Conservation (phyloP, 1,139 yeast species). For the Yamadazyma buinensis region DNA sequence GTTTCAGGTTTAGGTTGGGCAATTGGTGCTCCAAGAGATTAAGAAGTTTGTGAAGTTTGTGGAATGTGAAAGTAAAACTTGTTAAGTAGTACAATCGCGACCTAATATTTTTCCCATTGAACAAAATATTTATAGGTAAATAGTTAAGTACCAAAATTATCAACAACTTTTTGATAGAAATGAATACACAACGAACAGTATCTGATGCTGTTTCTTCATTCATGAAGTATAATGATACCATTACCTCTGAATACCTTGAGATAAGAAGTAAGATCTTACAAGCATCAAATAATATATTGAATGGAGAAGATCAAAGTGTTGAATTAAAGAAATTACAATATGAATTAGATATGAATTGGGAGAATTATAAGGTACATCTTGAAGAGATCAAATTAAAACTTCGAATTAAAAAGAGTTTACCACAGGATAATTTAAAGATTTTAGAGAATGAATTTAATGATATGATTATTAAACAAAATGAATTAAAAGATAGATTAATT, state of each 20-base stretch:
- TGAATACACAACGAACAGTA: slow-evolving; percentile 27
- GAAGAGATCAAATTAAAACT: slow-evolving; percentile 19
- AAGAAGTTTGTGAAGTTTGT: too few relatives aligned
- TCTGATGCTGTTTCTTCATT: slow-evolving; percentile 30
- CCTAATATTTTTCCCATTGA: too few relatives aligned
- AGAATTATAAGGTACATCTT: slow-evolving; percentile 25
- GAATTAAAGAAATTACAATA: slow-evolving; percentile 16
- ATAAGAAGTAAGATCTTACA: slow-evolving; percentile 32
- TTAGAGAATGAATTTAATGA: slow-evolving; percentile 20
- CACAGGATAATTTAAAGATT: slow-evolving; percentile 18
- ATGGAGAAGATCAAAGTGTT: not conserved
- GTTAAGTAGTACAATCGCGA: too few relatives aligned
- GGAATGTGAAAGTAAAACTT: too few relatives aligned
- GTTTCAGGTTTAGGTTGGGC: slow-evolving; percentile 68
- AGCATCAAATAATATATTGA: slow-evolving; percentile 7
- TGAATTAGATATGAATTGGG: slow-evolving; percentile 27
- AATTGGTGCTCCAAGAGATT: slow-evolving; percentile 42
- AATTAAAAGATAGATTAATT: slow-evolving; percentile 20
- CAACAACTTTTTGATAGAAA: too few relatives aligned
- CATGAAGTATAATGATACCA: slow-evolving; percentile 33
- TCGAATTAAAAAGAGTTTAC: slow-evolving; percentile 14
- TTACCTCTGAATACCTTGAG: slow-evolving; percentile 28
- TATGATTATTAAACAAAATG: slow-evolving; percentile 17
- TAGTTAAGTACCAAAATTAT: too few relatives aligned
- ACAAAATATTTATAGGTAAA: too few relatives aligned